Base-by-base conservation (phyloP, 1,284 basidiomycete genomes). In the Takashimella koratensis region DNA sequence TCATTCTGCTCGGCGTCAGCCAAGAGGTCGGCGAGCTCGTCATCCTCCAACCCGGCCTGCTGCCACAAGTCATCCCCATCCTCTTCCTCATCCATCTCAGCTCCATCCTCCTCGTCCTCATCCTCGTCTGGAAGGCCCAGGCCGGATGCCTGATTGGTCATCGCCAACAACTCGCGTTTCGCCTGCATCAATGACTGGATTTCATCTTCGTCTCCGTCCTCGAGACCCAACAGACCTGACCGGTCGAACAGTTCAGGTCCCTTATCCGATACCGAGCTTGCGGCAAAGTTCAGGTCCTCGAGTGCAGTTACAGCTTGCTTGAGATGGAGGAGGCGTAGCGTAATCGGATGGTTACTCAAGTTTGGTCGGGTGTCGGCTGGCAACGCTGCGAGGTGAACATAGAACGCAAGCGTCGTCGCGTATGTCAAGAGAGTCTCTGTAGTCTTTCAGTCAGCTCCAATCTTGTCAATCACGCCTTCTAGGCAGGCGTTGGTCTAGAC, bases 341-440 rank as follows among this genome's bases (percentile, higher is more conserved):
- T 79, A 61, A 97, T 85, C 0, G 91, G 89, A 68, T 92, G 88
- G 0, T 80, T 76, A 59, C 84, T 80, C 39, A 94, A 81, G 30
- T 86, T 80, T 1, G 88, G 87, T 16, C 81, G 66, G 19, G 65
- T 45, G 77, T 60, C 79, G 71, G 41, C 80, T 74, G 71, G 88
- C 83, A 76, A 85, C 82, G 87, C 79, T 13, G 90, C 84, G 23
- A 98, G 81, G 72, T 94, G 86, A 48, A 98, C 80, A 78, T 96
- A 98, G 78, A 94, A 98, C 0, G 93, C 88, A 44, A 98, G 85
- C 1, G 86, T 87, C 1, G 92, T 90, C 8, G 88, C 82, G 72
- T 98, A 98, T 8, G 93, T 90, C 43, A 95, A 77, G 2, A 96
- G 80, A 1, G 90, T 83, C 79, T 97, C 90, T 92, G 70, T 20